Base-by-base conservation (phyloP, 352 stramenopile species). In the Peronospora tabacina region DNA sequence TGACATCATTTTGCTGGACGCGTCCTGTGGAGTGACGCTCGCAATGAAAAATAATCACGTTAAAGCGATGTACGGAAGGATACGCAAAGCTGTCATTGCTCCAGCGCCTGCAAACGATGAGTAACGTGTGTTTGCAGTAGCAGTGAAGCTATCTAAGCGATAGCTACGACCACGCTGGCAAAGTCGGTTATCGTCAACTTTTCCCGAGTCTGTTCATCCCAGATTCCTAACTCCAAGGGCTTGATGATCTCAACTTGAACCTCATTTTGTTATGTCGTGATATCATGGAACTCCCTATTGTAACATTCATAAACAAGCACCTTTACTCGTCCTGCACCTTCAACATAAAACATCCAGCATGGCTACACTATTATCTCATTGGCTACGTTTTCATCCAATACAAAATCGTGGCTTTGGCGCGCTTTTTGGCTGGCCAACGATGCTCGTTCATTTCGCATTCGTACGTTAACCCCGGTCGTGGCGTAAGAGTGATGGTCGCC, bases 401-500 rank as follows among this genome's bases (percentile, higher is more conserved):
- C 16, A 8, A 28, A 35, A 2, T n/a, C 7, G 38, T 11, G 11
- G 3, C 13, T 11, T 40, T 52, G 6, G 41, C 54, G 54, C 42
- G 22, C 16, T 48, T 52, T 61, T 63, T 58, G 29, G 19, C 35
- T 61, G 47, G 43, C 20, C 47, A 55, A 38, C 46, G 29, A 20
- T 10, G 30, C 29, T 1, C 11, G 26, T 26, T 33, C 55, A 59
- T 60, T 66, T 38, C 22, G 37, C 55, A 58, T 52, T 62, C 13
- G 44, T 19, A 38, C 50, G 42, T 43, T 22, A 49, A 15, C n/a
- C 20, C 4, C 0, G 6, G 19, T 4, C 15, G n/a, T 22, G 40
- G 12, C n/a, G n/a, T n/a, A n/a, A 61, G 45, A 65, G 57, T 63
- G 22, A 89, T 89, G 75, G 78, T 87, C 24, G 73, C 75, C 20